Base-by-base conservation (phyloP, 805 yeast species). In the Wickerhamiella shivajii region DNA sequence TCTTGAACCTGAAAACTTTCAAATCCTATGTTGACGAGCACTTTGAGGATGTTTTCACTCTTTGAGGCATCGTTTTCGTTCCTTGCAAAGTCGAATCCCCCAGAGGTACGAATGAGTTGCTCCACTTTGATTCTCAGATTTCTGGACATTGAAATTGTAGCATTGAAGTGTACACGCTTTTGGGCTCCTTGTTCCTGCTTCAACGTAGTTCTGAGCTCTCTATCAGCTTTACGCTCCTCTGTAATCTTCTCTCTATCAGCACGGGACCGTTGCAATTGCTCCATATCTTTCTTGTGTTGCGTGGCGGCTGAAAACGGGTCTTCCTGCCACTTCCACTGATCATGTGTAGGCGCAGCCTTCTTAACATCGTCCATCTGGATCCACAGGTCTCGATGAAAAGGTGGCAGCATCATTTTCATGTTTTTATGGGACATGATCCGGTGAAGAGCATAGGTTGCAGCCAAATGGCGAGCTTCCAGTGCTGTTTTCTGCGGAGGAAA, bases 381-480 rank as follows among this genome's bases (percentile, higher is more conserved):
- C 97, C 97, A 87, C 18, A 80, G 60, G 31, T 69, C 69, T 42
- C 81, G 72, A 51, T 81, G 93, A 20, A 76, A 72, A 3, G 75
- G 70, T 0, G 97, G 97, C 10, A 87, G 62, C 47, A 83, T 76
- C 85, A 85, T 74, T 39, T 79, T 79, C 55, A 87, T 52, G 50
- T 81, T 84, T 45, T 84, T 84, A 44, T 74, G 75, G 39, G 73
- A 79, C 23, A 85, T 74, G 13, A 87, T 64, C 22, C 93, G 61
- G 51, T 73, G 85, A 40, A 87, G 54, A 0, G 87, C 90, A 43
- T 77, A 80, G 0, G 96, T 84, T 0, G 98, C 96, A 0, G 87
- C 84, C 46, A 68, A 66, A 51, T 85, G 93, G 29, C 95, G 66
- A 1, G 97, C 95, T 45, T 85, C 96, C 20, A 81, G 61, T 2